These are phyloP conservation scores for Pontederia paniculata DNA, from an alignment of 176 grass and related monocot species.

Conservation along the genomic window DNA sequence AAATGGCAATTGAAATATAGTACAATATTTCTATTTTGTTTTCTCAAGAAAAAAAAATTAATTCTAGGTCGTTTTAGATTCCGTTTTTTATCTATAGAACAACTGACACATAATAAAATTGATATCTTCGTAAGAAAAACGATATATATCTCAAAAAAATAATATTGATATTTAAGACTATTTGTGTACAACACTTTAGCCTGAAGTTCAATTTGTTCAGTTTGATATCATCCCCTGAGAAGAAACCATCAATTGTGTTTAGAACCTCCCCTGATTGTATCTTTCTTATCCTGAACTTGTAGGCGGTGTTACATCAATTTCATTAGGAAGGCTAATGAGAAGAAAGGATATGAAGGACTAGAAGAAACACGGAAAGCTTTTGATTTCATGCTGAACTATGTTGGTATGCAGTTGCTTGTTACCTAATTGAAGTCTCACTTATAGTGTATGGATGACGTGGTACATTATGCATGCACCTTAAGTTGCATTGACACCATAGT, in stretches of 20 bases:
- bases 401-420: constrained; percentile 42
- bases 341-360: constrained; percentile 61
- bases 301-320: constrained; percentile 94
- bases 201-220: too few species aligned
- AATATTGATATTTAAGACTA: too few species aligned
- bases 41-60: background rate
- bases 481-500: too few species aligned
- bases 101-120: too few species aligned
- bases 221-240: too few species aligned
- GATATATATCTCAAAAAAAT: too few species aligned
- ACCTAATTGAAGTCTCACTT: constrained; percentile 1
- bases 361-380: constrained; percentile 96
- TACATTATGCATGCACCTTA: too few species aligned
- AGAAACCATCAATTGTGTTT: too few species aligned
- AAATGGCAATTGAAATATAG: too few species aligned
- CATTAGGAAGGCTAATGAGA: constrained; percentile 66
- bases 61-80: background rate
- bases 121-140: too few species aligned
- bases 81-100: too few species aligned
- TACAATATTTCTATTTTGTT: background rate
- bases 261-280: background rate
- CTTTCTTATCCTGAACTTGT: constrained; percentile 21
- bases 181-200: too few species aligned
- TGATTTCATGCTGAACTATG: constrained; percentile 89
- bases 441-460: background rate